Conservation (phyloP, 139 green algal species). For the Chlorella sp. region DNA sequence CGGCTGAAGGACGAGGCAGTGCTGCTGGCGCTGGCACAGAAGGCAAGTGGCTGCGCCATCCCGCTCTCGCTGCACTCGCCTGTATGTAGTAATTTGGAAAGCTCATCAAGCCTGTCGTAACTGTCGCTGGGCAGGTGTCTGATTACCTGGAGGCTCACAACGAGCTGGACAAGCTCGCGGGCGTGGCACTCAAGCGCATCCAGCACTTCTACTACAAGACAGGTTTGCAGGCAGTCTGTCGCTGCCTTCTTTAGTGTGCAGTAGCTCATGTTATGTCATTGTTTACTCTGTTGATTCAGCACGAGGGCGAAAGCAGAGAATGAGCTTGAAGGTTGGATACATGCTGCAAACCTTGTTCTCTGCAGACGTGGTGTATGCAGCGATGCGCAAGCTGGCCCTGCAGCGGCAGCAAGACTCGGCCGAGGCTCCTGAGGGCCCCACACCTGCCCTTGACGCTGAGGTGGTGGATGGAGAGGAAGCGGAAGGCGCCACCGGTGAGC, state of each 20-base stretch:
- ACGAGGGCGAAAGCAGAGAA: too few relatives aligned
- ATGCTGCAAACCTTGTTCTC: not conserved
- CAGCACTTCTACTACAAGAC: conserved; percentile 99
- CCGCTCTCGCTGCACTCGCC: conserved; percentile 52
- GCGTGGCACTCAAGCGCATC: conserved; percentile 83
- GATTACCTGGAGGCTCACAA: conserved; percentile 35
- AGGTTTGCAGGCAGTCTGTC: not conserved
- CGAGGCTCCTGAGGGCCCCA: conserved; percentile 24
- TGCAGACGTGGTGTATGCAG: conserved; percentile 80
- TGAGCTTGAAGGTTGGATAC: too few relatives aligned
- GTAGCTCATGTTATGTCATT: too few relatives aligned
- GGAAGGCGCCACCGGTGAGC: conserved; percentile 58
- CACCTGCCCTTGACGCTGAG: conserved; percentile 35
- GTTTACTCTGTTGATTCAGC: too few relatives aligned
- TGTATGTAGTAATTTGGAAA: too few relatives aligned
- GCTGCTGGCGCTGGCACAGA: conserved; percentile 89
- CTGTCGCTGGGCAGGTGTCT: not conserved
- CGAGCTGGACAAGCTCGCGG: conserved; percentile 50
- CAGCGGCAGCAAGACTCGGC: conserved; percentile 67
- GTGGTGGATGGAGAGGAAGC: conserved; percentile 64
- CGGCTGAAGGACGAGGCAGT: conserved; percentile 94
- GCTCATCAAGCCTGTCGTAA: not conserved
- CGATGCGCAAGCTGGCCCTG: conserved; percentile 81
- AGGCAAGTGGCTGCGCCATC: conserved; percentile 49
- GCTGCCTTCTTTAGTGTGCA: too few relatives aligned